Conservation (phyloP, 768 basidiomycete species). For the Plicaturopsis crispa region DNA sequence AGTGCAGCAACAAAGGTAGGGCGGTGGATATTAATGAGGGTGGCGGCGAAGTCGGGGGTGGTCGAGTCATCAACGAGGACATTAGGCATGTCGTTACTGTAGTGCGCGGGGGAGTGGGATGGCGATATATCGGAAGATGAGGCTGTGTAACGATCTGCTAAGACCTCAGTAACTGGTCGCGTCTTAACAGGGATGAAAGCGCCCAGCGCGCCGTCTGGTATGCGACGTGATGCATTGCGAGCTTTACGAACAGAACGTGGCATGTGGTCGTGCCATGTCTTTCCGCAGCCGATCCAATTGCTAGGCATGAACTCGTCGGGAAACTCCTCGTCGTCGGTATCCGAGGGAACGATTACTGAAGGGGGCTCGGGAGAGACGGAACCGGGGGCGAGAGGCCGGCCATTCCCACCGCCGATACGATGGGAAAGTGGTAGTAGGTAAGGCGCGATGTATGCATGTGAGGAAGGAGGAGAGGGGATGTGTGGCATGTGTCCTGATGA, state of each 20-base stretch:
- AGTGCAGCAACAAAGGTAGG: too few relatives aligned
- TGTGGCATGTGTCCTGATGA: too few relatives aligned
- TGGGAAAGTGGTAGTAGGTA: too few relatives aligned
- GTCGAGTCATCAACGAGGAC: background rate
- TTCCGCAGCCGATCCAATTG: slow-evolving; percentile 1
- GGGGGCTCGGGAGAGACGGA: too few relatives aligned
- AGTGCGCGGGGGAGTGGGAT: background rate
- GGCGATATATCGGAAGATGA: background rate
- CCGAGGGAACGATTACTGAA: too few relatives aligned
- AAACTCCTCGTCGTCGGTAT: too few relatives aligned
- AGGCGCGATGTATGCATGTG: too few relatives aligned
- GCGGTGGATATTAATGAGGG: background rate
- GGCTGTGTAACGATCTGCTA: background rate
- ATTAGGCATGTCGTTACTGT: background rate
- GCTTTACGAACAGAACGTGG: background rate
- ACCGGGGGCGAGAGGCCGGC: too few relatives aligned
- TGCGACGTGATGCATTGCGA: background rate
- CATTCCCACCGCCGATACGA: too few relatives aligned
- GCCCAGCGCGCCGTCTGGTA: background rate
- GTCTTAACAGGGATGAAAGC: background rate
- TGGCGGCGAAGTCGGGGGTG: background rate
- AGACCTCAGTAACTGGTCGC: background rate
- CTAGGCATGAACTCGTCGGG: too few relatives aligned
- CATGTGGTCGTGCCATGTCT: background rate
- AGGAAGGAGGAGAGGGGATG: too few relatives aligned